Conservation (phyloP, 148 eudicot species). For the Pouteria glomerata region DNA sequence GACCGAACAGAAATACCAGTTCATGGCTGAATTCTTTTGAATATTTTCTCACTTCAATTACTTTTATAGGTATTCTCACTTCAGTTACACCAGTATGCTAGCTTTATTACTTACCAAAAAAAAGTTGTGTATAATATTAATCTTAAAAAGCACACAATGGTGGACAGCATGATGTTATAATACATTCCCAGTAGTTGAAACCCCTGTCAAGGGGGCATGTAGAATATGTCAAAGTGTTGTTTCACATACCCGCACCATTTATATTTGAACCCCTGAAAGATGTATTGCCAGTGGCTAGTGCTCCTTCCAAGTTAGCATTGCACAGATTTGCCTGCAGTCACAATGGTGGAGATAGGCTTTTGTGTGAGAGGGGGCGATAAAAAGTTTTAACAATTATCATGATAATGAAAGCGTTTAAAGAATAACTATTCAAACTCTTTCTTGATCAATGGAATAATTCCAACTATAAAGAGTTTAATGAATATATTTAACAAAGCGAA, state of each 20-base stretch:
- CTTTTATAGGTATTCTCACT: too few relatives aligned
- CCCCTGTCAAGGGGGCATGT: too few relatives aligned
- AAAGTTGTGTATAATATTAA: background rate
- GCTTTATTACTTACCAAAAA: background rate
- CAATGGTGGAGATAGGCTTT: too few relatives aligned
- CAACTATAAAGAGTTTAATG: too few relatives aligned
- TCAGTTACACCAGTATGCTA: background rate
- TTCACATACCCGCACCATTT: slow-evolving; percentile 76
- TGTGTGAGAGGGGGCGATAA: too few relatives aligned
- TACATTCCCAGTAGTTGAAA: background rate
- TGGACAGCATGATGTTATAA: background rate
- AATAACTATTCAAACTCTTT: too few relatives aligned
- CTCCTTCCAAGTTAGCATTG: slow-evolving; percentile 97
- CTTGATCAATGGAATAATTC: too few relatives aligned
- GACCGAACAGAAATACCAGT: too few relatives aligned
- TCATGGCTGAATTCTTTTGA: background rate
- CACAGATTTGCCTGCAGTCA: slow-evolving; percentile 64
- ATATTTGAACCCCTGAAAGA: slow-evolving; percentile 82
- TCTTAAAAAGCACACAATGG: background rate
- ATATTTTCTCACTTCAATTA: background rate
- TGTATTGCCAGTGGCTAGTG: slow-evolving; percentile 79
- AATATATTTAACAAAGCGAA: too few relatives aligned
- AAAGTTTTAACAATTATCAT: too few relatives aligned
- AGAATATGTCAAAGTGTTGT: too few relatives aligned
- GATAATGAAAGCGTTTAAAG: too few relatives aligned